A percentile compares a stretch with the other conserved stretches of the same genome.
Evolutionary conservation across 768 basidiomycete genomes (phyloP).

Genomic region (Clitopilus hobsonii): DNA sequence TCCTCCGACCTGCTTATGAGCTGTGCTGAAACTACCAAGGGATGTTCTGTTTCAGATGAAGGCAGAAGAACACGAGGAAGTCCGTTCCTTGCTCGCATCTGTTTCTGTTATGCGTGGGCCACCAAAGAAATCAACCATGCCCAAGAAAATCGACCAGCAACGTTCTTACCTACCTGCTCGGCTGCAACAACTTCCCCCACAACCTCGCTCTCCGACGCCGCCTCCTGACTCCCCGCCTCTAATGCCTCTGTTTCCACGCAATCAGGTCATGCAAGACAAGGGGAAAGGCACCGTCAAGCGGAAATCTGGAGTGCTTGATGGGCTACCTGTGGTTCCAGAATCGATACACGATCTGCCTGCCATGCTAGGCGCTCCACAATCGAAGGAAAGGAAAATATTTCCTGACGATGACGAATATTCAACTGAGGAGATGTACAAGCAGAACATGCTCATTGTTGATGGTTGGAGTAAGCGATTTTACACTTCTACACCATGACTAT

Average conservation of each 20-base stretch:
- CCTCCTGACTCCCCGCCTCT: slow-evolving; percentile 22
- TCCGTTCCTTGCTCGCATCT: slow-evolving; percentile 14
- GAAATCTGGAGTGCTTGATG: neutral
- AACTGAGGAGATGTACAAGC: slow-evolving; percentile 30
- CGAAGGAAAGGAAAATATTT: slow-evolving; percentile 15
- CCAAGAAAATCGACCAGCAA: slow-evolving; percentile 5
- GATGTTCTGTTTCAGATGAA: slow-evolving; percentile 14
- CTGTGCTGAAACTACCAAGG: slow-evolving; percentile 4
- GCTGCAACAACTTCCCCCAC: slow-evolving; percentile 6
- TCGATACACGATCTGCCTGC: slow-evolving; percentile 37
- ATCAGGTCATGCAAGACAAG: neutral
- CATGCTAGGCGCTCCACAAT: slow-evolving; percentile 4
- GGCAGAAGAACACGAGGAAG: slow-evolving; percentile 14
- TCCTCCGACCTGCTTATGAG: neutral
- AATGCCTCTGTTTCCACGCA: slow-evolving; percentile 27
- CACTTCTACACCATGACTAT: neutral
- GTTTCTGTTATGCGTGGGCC: slow-evolving; percentile 7
- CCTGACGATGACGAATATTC: slow-evolving; percentile 11
- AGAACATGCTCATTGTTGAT: slow-evolving; percentile 54
- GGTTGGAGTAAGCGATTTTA: slow-evolving; percentile 54
- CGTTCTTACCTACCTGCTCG: slow-evolving; percentile 10
- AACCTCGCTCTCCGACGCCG: slow-evolving; percentile 18
- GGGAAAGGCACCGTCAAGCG: neutral
- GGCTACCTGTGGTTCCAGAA: slow-evolving; percentile 6
- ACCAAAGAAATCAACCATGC: neutral